Evolutionary conservation across 768 basidiomycete species (phyloP), one percentile per base, ranked within the genome.

Genomic region (Lentinula sp.): DNA sequence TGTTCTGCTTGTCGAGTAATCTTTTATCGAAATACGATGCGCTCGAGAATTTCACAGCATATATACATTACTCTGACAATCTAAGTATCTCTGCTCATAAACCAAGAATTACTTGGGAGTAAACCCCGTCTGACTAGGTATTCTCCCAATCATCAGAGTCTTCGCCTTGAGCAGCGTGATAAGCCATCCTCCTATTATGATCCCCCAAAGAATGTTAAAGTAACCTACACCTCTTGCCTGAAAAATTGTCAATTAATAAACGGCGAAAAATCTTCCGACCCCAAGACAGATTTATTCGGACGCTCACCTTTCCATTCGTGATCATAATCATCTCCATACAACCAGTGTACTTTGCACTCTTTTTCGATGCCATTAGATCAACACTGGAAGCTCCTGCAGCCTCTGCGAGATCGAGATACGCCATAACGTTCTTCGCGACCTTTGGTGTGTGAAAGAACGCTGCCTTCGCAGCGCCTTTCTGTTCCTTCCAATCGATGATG

Each of bases 401-500:
- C 15, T 62, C 69, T 4, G 71, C 69, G 53, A 78, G 55, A 15
- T 67, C 67, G 34, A 87, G 70, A 54, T 81, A 66, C 28, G 70
- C 69, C 1, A 83, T 42, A 11, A 87, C 69, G 61, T 90, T 90
- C 34, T 75, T 70, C 2, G 72, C 75, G 37, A 84, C 73, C 43
- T 86, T 63, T 10, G 63, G 62, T 0, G 74, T 77, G 62, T 89
- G 88, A 4, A 65, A 65, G n/a, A 18, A n/a, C 1, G 55, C 23
- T 0, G 74, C 74, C 68, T 90, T 89, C 11, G 61, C 69, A 1
- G 71, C 69, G 51, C 77, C 85, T 65, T 88, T 88, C 70, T 88
- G 83, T 69, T 88, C 88, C 1, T 71, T 60, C 75, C 80, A 84
- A 42, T 86, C 83, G 62, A 85, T 80, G 61, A 85, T 77, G 66